Percentiles rank a stretch among this genome's conserved stretches.
These are phyloP conservation scores for Solanum ossicruentum DNA, from an alignment of 257 asterid genomes.

Conservation along the genomic window DNA sequence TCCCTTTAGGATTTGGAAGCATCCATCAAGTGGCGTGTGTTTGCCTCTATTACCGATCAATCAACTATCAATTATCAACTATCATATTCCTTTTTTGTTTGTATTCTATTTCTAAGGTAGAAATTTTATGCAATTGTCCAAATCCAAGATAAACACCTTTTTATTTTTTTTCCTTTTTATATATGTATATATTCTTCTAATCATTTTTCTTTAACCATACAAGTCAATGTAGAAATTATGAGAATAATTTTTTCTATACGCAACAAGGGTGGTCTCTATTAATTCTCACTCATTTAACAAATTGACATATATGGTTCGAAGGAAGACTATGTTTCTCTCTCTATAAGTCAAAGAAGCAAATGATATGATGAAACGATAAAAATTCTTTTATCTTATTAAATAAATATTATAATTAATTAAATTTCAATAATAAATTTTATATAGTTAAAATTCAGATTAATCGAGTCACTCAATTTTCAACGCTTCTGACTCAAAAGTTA, in stretches of 20 bases:
- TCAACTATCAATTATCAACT: neutral
- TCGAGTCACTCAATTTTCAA: neutral
- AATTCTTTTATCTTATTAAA: neutral
- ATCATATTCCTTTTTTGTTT: neutral
- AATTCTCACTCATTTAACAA: neutral
- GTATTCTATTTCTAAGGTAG: neutral
- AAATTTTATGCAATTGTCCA: neutral
- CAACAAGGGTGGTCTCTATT: neutral
- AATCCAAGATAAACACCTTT: neutral
- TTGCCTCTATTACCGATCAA: neutral
- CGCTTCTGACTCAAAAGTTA: neutral
- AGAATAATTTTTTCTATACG: neutral
- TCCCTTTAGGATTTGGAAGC: neutral
- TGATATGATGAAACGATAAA: neutral
- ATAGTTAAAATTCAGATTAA: neutral
- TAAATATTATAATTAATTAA: neutral
- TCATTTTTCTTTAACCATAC: neutral
- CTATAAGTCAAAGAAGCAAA: neutral
- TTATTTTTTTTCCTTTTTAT: neutral
- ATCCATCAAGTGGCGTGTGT: neutral
- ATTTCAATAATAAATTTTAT: neutral
- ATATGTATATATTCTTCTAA: neutral
- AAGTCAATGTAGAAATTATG: neutral
- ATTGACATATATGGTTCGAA: neutral
- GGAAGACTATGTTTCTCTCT: neutral